Percentiles rank a stretch among this genome's conserved stretches.
These are phyloP conservation scores for Cyberlindnera sargentensis DNA, from an alignment of 805 yeast genomes.

Conservation along the genomic window DNA sequence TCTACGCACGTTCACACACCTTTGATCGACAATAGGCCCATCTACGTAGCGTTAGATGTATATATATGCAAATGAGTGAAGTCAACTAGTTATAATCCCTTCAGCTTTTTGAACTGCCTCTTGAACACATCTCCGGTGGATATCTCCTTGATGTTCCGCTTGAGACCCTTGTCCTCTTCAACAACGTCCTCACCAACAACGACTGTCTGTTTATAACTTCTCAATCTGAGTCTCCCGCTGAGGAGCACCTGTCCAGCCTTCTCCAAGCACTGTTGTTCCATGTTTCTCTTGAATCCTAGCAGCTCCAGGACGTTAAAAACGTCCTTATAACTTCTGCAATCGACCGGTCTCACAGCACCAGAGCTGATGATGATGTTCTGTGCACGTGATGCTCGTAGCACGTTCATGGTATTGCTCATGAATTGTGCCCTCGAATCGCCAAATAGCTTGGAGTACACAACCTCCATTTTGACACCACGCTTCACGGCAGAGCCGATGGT, in stretches of 20 bases:
- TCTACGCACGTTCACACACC: too few relatives aligned
- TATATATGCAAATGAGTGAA: too few relatives aligned
- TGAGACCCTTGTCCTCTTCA: slow-evolving; percentile 16
- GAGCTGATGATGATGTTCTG: slow-evolving; percentile 75
- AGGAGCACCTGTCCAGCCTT: slow-evolving; percentile 59
- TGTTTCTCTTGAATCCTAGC: slow-evolving; percentile 58
- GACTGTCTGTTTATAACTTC: slow-evolving; percentile 73
- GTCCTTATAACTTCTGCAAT: slow-evolving; percentile 63
- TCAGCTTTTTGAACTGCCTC: slow-evolving; percentile 19
- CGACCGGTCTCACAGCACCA: slow-evolving; percentile 55
- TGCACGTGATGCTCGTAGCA: slow-evolving; percentile 74
- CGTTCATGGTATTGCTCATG: slow-evolving; percentile 63
- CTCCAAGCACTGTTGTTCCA: slow-evolving; percentile 47
- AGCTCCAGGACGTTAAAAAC: slow-evolving; percentile 56
- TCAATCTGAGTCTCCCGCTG: slow-evolving; percentile 66
- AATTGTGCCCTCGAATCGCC: slow-evolving; percentile 47
- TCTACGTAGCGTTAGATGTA: too few relatives aligned
- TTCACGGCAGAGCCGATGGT: slow-evolving; percentile 76
- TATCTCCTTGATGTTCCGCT: slow-evolving; percentile 16
- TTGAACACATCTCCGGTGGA: slow-evolving; percentile 19
- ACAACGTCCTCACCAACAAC: slow-evolving; percentile 42
- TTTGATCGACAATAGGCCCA: too few relatives aligned
- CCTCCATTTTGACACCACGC: slow-evolving; percentile 77
- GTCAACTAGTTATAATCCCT: not conserved
- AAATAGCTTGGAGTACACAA: slow-evolving; percentile 56